Conservation (phyloP, 208 protist genomes). For the Lotmaria passim region DNA sequence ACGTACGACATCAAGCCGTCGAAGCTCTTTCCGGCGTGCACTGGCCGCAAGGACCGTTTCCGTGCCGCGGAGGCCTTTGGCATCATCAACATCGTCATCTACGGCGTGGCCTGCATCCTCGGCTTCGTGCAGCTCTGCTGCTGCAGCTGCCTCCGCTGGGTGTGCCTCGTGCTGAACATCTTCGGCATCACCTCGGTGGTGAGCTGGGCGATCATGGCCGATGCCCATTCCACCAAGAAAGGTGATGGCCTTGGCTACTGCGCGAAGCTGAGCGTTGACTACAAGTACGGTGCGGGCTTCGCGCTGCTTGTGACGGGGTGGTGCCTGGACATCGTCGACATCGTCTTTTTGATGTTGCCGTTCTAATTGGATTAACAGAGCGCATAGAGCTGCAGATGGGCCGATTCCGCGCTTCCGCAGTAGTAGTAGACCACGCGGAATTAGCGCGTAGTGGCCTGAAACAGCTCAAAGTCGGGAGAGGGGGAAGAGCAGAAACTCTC, state of each 20-base stretch:
- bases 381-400: too few relatives aligned
- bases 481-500: too few relatives aligned
- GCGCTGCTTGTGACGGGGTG: constrained; percentile 41
- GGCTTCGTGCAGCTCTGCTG: constrained; percentile 44
- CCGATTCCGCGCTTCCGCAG: too few relatives aligned
- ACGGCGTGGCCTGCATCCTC: constrained; percentile 17
- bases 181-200: constrained; percentile 22
- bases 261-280: constrained; percentile 5
- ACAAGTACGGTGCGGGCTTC: constrained; percentile 42
- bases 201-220: constrained; percentile 44
- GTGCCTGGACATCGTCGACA: constrained; percentile 41
- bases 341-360: constrained; percentile 39
- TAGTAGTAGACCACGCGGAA: too few relatives aligned
- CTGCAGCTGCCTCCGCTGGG: constrained; percentile 41
- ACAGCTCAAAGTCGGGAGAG: too few relatives aligned
- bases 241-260: background rate
- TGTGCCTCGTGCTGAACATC: constrained; percentile 41
- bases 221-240: constrained; percentile 25
- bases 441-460: too few relatives aligned
- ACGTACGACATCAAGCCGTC: constrained; percentile 16
- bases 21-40: constrained; percentile 37
- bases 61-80: constrained; percentile 44
- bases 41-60: constrained; percentile 35
- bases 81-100: constrained; percentile 38
- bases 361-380: too few relatives aligned